These are phyloP conservation scores for Naematelia encephala DNA, from an alignment of 768 basidiomycete species.

Conservation along the genomic window DNA sequence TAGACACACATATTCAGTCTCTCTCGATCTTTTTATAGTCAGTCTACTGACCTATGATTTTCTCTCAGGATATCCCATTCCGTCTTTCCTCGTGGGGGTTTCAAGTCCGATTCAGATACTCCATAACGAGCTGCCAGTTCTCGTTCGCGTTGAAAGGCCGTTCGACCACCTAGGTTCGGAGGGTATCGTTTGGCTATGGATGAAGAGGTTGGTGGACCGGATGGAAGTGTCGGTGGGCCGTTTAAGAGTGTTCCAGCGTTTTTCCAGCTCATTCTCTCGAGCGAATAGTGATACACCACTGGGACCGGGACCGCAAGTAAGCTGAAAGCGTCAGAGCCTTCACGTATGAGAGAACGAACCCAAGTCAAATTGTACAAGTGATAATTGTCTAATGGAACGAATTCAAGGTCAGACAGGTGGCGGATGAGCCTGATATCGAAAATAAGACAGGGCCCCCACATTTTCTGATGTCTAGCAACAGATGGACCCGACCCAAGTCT, in stretches of 20 bases:
- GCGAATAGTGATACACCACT: no score
- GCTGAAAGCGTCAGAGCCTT: no score
- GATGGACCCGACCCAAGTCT: no score
- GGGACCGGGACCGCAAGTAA: no score
- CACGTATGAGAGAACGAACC: no score
- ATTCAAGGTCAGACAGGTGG: background rate
- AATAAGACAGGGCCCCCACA: no score
- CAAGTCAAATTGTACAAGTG: no score
- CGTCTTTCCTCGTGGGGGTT: slow-evolving; percentile 22
- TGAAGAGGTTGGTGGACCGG: background rate
- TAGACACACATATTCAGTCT: slow-evolving; percentile 1
- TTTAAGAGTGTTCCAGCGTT: slow-evolving; percentile 18
- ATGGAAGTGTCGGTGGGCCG: slow-evolving; percentile 28
- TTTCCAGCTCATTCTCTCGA: slow-evolving; percentile 33
- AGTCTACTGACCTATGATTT: slow-evolving; percentile 49
- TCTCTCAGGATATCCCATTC: slow-evolving; percentile 55
- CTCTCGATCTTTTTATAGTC: no score
- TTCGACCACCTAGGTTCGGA: slow-evolving; percentile 43
- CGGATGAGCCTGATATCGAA: background rate
- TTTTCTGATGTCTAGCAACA: no score
- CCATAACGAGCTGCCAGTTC: slow-evolving; percentile 26
- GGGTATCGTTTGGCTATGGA: slow-evolving; percentile 23
- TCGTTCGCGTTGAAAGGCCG: slow-evolving; percentile 48
- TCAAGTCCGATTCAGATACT: background rate
- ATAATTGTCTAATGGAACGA: no score